A percentile compares a stretch with the other conserved stretches of the same genome.
phyloP scores from a whole-genome alignment of 2,329 filamentous ascomycete species.

The Penicillium frequentans region DNA sequence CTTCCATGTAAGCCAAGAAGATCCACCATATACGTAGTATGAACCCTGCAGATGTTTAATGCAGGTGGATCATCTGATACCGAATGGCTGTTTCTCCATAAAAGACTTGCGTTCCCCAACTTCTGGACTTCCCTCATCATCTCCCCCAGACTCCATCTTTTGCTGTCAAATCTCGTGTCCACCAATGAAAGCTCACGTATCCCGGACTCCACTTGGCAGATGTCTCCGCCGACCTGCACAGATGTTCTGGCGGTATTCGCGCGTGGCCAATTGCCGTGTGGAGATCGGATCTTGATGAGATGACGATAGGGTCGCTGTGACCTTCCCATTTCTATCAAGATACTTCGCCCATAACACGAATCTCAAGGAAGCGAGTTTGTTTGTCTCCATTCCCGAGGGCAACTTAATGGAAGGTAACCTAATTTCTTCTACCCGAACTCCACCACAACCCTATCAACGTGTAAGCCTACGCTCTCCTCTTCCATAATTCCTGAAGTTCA shows the following conservation, averaged over 20 bases:
- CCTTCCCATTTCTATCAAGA: slow-evolving; percentile 6
- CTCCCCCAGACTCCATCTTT: not conserved
- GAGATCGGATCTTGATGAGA: slow-evolving; percentile 5
- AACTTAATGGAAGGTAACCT: slow-evolving; percentile 17
- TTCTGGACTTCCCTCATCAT: not conserved
- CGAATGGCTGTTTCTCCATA: not conserved
- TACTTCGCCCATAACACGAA: not conserved
- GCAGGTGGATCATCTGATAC: slow-evolving; percentile 6
- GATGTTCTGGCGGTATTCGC: slow-evolving; percentile 1
- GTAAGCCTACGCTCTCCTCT: slow-evolving; percentile 2
- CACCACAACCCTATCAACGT: slow-evolving; percentile 20
- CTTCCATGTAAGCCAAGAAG: slow-evolving; percentile 9
- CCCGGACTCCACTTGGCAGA: slow-evolving; percentile 11
- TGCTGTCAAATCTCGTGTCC: slow-evolving; percentile 9
- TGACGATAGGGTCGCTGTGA: slow-evolving; percentile 3
- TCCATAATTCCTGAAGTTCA: not conserved
- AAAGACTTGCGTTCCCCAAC: not conserved
- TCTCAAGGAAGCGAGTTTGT: slow-evolving; percentile 17
- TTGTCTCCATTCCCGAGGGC: slow-evolving; percentile 23
- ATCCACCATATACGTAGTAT: slow-evolving; percentile 6
- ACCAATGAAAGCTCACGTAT: slow-evolving; percentile 13
- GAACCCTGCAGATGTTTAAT: not conserved
- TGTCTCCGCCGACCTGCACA: not conserved
- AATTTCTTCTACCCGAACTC: slow-evolving; percentile 12
- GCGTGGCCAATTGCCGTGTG: slow-evolving; percentile 5